Conservation (phyloP, 768 basidiomycete genomes). For the Kwoniella heveanensis region DNA sequence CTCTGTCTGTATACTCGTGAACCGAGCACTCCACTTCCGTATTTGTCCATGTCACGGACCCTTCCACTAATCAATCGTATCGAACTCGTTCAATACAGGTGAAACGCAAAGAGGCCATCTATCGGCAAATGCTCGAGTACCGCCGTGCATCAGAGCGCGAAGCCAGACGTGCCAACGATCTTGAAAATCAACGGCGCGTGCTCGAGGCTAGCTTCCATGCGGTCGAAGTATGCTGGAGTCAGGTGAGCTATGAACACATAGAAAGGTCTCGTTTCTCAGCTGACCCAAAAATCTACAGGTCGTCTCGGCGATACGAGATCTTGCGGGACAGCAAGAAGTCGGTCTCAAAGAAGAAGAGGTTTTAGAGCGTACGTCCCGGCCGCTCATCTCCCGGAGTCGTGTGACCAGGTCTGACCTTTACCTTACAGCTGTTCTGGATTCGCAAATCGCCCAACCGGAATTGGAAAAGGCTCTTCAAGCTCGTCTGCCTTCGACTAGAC, state of each 20-base stretch:
- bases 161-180: conserved; percentile 35
- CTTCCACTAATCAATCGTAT: background rate
- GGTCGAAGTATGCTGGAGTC: conserved; percentile 51
- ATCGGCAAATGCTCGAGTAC: conserved; percentile 53
- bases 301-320: conserved; percentile 38
- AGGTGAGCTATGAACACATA: conserved; percentile 34
- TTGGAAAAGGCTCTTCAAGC: conserved; percentile 36
- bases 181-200: conserved; percentile 41
- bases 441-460: conserved; percentile 25
- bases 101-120: conserved; percentile 51
- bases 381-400: background rate
- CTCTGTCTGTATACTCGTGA: too few species aligned
- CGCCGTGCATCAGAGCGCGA: conserved; percentile 45
- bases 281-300: too few species aligned
- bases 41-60: background rate
- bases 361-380: conserved; percentile 41
- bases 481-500: conserved; percentile 38
- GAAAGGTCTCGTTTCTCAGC: too few species aligned
- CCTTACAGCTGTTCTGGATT: conserved; percentile 37
- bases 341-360: conserved; percentile 11
- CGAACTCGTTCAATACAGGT: too few species aligned
- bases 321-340: conserved; percentile 28
- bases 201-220: conserved; percentile 46
- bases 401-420: background rate
- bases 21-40: too few species aligned